Conservation (phyloP, 179 eudicot genomes). For the Spinacia oleracea region DNA sequence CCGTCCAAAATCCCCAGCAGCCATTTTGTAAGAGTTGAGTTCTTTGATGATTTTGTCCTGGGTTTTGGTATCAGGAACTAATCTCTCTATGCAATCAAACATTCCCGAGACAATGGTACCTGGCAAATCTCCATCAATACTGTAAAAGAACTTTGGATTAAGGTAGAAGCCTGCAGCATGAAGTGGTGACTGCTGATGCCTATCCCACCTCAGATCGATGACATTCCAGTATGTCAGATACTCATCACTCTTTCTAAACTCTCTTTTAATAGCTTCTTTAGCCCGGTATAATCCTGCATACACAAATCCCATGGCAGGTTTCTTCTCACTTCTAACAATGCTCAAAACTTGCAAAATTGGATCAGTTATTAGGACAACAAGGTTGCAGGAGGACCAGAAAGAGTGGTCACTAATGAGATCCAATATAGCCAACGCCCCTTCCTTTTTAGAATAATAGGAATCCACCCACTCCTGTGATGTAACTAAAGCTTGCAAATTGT, state of each 20-base stretch:
- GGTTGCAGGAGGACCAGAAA: conserved; percentile 78
- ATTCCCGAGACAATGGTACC: conserved; percentile 60
- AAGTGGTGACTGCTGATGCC: conserved; percentile 70
- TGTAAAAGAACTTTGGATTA: conserved; percentile 76
- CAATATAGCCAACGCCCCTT: conserved; percentile 64
- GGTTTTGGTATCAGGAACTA: conserved; percentile 68
- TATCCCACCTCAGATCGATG: conserved; percentile 77
- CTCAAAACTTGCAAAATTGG: conserved; percentile 67
- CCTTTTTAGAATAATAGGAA: conserved; percentile 69
- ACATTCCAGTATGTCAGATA: conserved; percentile 79
- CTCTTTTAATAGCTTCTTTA: conserved; percentile 75
- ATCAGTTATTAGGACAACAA: conserved; percentile 56
- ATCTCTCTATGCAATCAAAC: conserved; percentile 79
- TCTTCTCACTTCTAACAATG: conserved; percentile 60
- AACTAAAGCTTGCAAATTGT: conserved; percentile 78
- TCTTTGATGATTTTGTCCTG: conserved; percentile 90
- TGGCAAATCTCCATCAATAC: conserved; percentile 65
- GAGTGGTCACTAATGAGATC: conserved; percentile 66
- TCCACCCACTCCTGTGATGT: conserved; percentile 97
- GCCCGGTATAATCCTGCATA: conserved; percentile 81
- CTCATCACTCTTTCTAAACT: conserved; percentile 55
- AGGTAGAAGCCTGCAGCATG: conserved; percentile 86
- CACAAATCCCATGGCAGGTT: conserved; percentile 86
- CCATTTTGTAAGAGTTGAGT: conserved; percentile 60
- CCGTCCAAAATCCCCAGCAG: conserved; percentile 85